A percentile compares a stretch with the other conserved stretches of the same genome.
phyloP scores from a whole-genome alignment of 208 protist species.

The Trypanosoma rangeli region DNA sequence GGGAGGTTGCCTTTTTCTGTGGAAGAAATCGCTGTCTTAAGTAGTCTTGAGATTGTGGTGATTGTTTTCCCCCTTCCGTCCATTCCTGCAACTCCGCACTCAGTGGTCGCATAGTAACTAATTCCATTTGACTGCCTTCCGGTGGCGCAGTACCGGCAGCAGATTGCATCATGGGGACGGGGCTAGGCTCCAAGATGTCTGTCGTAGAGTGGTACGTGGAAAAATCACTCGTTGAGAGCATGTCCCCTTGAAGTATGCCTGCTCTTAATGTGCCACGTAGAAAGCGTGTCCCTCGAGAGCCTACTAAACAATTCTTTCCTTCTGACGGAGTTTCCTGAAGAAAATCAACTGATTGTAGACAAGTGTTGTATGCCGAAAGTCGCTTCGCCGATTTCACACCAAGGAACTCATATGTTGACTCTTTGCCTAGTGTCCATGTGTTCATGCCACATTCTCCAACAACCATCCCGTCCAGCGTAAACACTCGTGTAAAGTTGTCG shows the following conservation, averaged over 20 bases:
- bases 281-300: not conserved
- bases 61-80: not conserved
- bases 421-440: slow-evolving; percentile 37
- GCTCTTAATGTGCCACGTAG: not conserved
- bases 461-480: slow-evolving; percentile 55
- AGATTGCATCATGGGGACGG: not conserved
- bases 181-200: not conserved
- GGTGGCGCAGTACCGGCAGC: not conserved
- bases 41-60: not conserved
- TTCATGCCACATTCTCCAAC: slow-evolving; percentile 83
- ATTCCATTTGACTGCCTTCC: not conserved
- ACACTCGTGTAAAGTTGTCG: slow-evolving; percentile 68
- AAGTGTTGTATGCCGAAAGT: slow-evolving; percentile 17
- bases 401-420: slow-evolving; percentile 56
- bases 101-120: not conserved
- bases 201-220: not conserved
- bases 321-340: not conserved
- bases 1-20: not conserved
- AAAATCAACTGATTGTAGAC: slow-evolving; percentile 18
- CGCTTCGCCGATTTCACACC: slow-evolving; percentile 34
- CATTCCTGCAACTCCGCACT: not conserved
- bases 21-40: not conserved
- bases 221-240: not conserved
- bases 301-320: slow-evolving; percentile 2
- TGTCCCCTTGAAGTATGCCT: not conserved